phyloP scores from a whole-genome alignment of 768 basidiomycete species.

The Phanerodontia chrysosporium region DNA sequence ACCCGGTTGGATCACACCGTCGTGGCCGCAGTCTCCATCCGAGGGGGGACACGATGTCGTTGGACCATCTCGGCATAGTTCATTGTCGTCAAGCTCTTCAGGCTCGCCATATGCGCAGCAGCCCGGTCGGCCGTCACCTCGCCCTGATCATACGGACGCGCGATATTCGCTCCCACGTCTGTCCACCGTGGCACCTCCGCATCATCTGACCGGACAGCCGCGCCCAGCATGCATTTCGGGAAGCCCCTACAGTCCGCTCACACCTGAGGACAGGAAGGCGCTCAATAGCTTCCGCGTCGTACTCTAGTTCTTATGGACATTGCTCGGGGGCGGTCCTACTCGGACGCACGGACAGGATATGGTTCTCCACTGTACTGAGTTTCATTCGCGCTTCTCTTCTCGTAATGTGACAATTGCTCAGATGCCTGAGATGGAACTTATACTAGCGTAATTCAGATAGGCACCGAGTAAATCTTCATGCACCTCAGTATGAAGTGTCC shows the following conservation, averaged over 20 bases:
- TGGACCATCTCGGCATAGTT: constrained; percentile 9
- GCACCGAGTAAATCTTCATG: background rate
- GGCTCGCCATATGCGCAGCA: constrained; percentile 5
- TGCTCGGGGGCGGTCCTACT: background rate
- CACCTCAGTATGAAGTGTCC: background rate
- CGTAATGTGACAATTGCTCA: background rate
- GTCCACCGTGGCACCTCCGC: constrained; percentile 23
- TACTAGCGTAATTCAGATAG: background rate
- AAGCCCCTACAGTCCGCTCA: constrained; percentile 27
- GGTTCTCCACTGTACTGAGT: background rate
- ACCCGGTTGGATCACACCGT: constrained; percentile 20
- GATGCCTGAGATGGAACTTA: background rate
- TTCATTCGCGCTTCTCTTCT: background rate
- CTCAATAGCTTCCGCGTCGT: constrained; percentile 31
- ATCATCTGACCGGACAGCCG: constrained; percentile 15
- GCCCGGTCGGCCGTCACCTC: constrained; percentile 5
- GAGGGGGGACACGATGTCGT: background rate
- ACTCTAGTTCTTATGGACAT: constrained; percentile 16
- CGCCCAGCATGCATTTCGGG: constrained; percentile 10
- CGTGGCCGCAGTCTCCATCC: constrained; percentile 18
- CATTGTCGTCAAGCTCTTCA: constrained; percentile 15
- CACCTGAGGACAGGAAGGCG: constrained; percentile 31
- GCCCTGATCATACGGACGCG: constrained; percentile 6
- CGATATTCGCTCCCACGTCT: constrained; percentile 21
- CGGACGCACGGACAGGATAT: background rate